Base-by-base conservation (phyloP, 148 eudicot genomes). In the Tetragonia tetragonoides region DNA sequence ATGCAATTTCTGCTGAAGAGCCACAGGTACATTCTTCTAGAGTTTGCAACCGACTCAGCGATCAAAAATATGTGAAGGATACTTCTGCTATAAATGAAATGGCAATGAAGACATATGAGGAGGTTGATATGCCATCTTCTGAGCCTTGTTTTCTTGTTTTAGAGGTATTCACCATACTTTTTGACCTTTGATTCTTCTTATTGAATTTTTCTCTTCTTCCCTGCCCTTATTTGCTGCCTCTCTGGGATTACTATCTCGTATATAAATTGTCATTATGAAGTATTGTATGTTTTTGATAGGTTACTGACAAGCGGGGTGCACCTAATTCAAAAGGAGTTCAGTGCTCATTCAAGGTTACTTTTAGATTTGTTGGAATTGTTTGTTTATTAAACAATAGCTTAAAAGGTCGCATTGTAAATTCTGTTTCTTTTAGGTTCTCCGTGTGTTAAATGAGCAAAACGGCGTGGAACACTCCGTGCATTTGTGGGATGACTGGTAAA, bases 401-500 rank as follows among this genome's bases (percentile, higher is more conserved):
- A 61, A 28, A 17, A 61, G 23, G 24, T 4, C 17, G 23, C 44
- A 21, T 75, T 47, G 17, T 63, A 46, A n/a, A 68, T 41, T 65
- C 38, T 72, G 12, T 69, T 53, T 73, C 64, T 74, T 78, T 40
- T 87, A 95, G 99, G 93, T 86, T 77, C 87, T 95, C 71, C 97
- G 97, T 47, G 85, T 95, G 81, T 79, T 95, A 75, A 88, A 90
- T 81, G 99, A 95, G 82, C 87, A 86, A 86, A 86, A 81, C 83
- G 97, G 99, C 79, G 87, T 85, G 83, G 98, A 95, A 79, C 87
- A 86, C 54, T 85, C 84, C 57, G 89, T 93, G 72, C 90, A 89
- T 67, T 79, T 95, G 83, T 81, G 87, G 86, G 99, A 95, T 83
- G 97, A 89, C 79, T 95, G 99, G 99, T 95, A 78, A 75, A 6